A percentile compares a stretch with the other conserved stretches of the same genome.
Conservation (phyloP, 169 alveolate genomes). For the Plasmodium billcollinsi region DNA sequence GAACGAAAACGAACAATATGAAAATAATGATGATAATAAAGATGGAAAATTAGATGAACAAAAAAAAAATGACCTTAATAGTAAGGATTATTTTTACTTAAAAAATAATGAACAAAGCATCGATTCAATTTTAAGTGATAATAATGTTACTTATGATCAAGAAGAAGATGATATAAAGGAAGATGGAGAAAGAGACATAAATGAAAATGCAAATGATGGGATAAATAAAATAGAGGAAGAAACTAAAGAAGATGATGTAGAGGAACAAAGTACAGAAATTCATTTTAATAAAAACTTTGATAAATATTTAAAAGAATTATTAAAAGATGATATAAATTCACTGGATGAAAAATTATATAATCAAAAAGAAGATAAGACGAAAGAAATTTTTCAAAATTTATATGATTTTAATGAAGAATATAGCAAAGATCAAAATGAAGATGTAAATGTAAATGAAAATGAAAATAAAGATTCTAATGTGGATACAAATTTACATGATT, state of each 20-base stretch:
- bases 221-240: background rate
- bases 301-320: slow-evolving; percentile 48
- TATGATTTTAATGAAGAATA: slow-evolving; percentile 57
- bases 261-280: background rate
- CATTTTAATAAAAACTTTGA: slow-evolving; percentile 45
- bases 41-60: background rate
- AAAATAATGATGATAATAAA: background rate
- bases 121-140: slow-evolving; percentile 51
- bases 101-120: slow-evolving; percentile 23
- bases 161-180: slow-evolving; percentile 13
- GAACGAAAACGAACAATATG: background rate
- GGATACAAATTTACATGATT: slow-evolving; percentile 45
- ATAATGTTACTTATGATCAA: slow-evolving; percentile 18
- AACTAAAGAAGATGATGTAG: background rate
- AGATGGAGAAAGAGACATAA: background rate
- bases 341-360: slow-evolving; percentile 45
- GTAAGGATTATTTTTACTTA: background rate
- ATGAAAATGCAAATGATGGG: background rate
- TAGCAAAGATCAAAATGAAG: background rate
- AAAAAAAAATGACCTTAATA: background rate
- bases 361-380: slow-evolving; percentile 1
- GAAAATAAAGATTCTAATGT: slow-evolving; percentile 6
- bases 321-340: slow-evolving; percentile 65
- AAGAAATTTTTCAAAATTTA: slow-evolving; percentile 34
- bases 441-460: slow-evolving; percentile 3